Conservation (phyloP, 1,284 basidiomycete species). For the Ceratobasidium papillatum region DNA sequence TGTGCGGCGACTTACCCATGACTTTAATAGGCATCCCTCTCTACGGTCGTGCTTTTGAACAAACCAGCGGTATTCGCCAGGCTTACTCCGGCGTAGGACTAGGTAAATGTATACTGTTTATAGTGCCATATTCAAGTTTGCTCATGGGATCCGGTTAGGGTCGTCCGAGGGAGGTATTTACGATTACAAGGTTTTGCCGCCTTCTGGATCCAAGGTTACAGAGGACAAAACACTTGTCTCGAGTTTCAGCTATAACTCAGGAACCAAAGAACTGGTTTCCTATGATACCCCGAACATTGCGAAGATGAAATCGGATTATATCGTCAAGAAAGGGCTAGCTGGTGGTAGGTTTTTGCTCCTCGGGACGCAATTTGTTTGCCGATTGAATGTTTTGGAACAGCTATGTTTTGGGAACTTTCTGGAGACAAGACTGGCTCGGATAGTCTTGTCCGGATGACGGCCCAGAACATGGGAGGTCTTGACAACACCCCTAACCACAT, state of each 20-base stretch:
- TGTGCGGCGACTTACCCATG: not conserved
- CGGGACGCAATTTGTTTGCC: not conserved
- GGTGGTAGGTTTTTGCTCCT: constrained; percentile 57
- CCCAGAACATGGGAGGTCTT: constrained; percentile 60
- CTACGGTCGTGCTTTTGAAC: constrained; percentile 81
- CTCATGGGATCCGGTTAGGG: constrained; percentile 55
- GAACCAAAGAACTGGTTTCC: constrained; percentile 69
- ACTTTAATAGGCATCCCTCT: constrained; percentile 71
- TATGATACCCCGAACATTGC: constrained; percentile 85
- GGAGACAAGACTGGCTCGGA: constrained; percentile 66
- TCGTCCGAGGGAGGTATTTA: constrained; percentile 58
- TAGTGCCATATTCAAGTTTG: constrained; percentile 50
- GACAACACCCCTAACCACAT: constrained; percentile 78
- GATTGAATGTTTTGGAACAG: not conserved
- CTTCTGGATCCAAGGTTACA: constrained; percentile 50
- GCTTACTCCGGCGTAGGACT: constrained; percentile 81
- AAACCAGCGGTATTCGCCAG: constrained; percentile 70
- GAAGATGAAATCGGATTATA: constrained; percentile 78
- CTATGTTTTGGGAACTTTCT: constrained; percentile 63
- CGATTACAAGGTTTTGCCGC: constrained; percentile 79
- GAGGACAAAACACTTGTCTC: constrained; percentile 9
- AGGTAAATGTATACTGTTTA: constrained; percentile 62
- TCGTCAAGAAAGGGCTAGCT: constrained; percentile 68
- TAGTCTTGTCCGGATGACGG: constrained; percentile 66
- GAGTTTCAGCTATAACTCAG: constrained; percentile 56